Conservation (phyloP, 2,329 filamentous ascomycete genomes). For the Taxawa tesnikishii region DNA sequence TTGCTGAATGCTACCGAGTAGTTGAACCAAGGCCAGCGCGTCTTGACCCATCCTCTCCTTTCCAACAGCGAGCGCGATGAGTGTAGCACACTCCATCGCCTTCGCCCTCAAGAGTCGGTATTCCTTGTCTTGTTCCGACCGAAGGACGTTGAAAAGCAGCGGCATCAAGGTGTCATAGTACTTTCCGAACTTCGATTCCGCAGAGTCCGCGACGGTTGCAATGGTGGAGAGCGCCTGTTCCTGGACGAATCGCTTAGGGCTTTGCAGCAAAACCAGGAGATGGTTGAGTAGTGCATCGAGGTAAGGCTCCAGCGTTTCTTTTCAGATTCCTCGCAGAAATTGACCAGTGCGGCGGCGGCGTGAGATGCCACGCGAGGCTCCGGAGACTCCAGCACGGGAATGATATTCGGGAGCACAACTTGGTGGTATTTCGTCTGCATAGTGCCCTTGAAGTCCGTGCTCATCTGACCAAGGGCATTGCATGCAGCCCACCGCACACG, state of each 20-base stretch:
- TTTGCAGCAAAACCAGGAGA: slow-evolving; percentile 77
- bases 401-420: slow-evolving; percentile 75
- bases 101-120: slow-evolving; percentile 85
- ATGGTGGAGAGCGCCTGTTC: slow-evolving; percentile 97
- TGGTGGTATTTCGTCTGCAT: slow-evolving; percentile 97
- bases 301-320: slow-evolving; percentile 81
- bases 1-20: slow-evolving; percentile 76
- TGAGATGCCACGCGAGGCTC: slow-evolving; percentile 94
- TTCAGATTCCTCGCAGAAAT: slow-evolving; percentile 97
- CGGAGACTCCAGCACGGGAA: slow-evolving; percentile 78
- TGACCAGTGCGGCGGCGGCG: slow-evolving; percentile 92
- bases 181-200: slow-evolving; percentile 84
- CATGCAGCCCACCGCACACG: slow-evolving; percentile 95
- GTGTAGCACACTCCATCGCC: slow-evolving; percentile 96
- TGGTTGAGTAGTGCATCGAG: slow-evolving; percentile 77
- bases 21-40: slow-evolving; percentile 73
- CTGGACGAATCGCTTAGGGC: slow-evolving; percentile 89
- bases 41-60: slow-evolving; percentile 84
- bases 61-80: slow-evolving; percentile 90
- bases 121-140: slow-evolving; percentile 85
- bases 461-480: slow-evolving; percentile 99
- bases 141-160: slow-evolving; percentile 76
- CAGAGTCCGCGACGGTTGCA: slow-evolving; percentile 96
- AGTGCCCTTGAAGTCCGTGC: slow-evolving; percentile 92
- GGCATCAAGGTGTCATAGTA: slow-evolving; percentile 98